Base-by-base conservation (phyloP, 768 basidiomycete genomes). In the Lactifluus subvellereus region DNA sequence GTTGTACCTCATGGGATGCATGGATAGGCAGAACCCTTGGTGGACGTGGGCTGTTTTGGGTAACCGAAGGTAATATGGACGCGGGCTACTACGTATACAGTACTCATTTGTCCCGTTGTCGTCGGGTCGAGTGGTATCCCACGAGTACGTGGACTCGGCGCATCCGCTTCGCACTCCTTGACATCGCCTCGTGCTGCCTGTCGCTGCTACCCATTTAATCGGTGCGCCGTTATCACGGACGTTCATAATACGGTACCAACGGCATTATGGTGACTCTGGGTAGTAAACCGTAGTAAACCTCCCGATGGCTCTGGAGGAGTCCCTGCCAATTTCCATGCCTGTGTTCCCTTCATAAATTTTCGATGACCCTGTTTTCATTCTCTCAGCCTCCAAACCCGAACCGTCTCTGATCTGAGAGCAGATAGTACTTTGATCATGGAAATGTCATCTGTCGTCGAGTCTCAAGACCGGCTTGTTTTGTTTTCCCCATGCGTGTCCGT, bases 221-320 rank as follows among this genome's bases (percentile, higher is more conserved):
- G 62, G 57, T 40, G 43, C 43, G 51, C 57, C 62, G 32, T 35
- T 30, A 22, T 42, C 20, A 20, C 35, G 62, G 57, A 11, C 27
- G 38, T 37, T 45, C 47, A 49, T 59, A 59, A 63, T 22, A 27
- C 57, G 30, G n/a, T 48, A 14, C 35, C 20, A 10, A 48, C 43
- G 50, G 50, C 61, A 42, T 54, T 33, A 52, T 54, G 22, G 4
- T 13, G 27, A 20, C 16, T 10, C n/a, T 37, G 37, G 33, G 38
- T 6, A 16, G 56, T 57, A 56, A 58, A 20, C 57, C 38, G 13
- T 6, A 16, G 56, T 57, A 56, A 58, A 20, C 57, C 38, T 8
- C 56, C 61, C 50, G 61, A 61, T 56, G 42, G 33, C n/a, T 30
- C 60, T 49, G 49, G 49, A 51, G n/a, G 2, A 42, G 11, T 18